Evolutionary conservation across 371 early-diverging fungal species (phyloP), one percentile per base, ranked within the genome.

Genomic region (Sporodiniella umbellata): DNA sequence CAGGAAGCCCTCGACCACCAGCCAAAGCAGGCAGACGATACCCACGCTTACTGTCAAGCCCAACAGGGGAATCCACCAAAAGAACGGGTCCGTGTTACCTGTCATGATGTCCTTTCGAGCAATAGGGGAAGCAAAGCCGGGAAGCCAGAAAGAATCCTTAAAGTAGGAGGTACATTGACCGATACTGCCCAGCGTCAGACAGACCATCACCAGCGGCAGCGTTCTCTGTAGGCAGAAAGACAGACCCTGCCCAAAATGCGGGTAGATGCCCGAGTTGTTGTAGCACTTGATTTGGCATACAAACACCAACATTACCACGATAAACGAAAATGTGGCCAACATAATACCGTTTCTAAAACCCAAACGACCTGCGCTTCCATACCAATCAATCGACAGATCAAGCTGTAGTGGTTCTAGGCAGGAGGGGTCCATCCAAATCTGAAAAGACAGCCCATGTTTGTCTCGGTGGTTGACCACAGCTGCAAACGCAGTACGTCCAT

Each of bases 311-410:
- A 83, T 63, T 4, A 84, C 85, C 48, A 84, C 79, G 8, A 87
- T 65, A 56, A 84, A 87, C 1, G 87, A 73, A 52, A 88, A 78
- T 0, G 83, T 79, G 11, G 84, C 70, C 22, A 88, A 58, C 43
- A 87, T 83, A 56, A 87, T 86, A 11, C 88, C 83, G 44, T 87
- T 84, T 23, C 91, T 72, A 53, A 86, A 86, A 6, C 88, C 79
- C 24, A 84, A 57, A 17, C 88, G 78, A 39, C 87, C 87, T 28
- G 88, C 64, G 51, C 88, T 85, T 14, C 87, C 86, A 58, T 88
- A 89, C 80, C 75, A 83, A 66, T 89, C 87, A 22, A 89, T 71
- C 1, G 64, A 57, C 22, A 89, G 53, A 21, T 76, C 70, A 4
- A 90, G 23, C 4, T 73, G 60, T 10, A 83, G 40, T 0, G 82